phyloP scores from a whole-genome alignment of 495 filamentous ascomycete species.

The Amphirosellinia nigrospora region DNA sequence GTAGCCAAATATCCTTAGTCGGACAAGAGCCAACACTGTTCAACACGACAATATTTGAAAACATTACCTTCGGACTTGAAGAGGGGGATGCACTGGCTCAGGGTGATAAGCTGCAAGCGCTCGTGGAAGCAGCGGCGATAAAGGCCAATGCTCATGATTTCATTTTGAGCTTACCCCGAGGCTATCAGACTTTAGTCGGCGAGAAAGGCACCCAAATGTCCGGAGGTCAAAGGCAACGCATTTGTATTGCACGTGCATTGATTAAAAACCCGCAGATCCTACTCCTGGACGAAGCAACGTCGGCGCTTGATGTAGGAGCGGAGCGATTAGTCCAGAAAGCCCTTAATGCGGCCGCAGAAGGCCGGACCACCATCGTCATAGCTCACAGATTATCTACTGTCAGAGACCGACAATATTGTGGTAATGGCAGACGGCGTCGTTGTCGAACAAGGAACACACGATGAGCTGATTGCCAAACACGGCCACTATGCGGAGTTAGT shows the following conservation, averaged over 20 bases:
- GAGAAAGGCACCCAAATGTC: slow-evolving; percentile 57
- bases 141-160: slow-evolving; percentile 43
- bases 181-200: slow-evolving; percentile 63
- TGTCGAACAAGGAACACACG: slow-evolving; percentile 72
- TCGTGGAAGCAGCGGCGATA: background rate
- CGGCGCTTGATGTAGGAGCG: slow-evolving; percentile 73
- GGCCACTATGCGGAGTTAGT: slow-evolving; percentile 62
- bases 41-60: slow-evolving; percentile 61
- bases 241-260: slow-evolving; percentile 73
- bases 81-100: background rate
- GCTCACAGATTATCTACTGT: slow-evolving; percentile 72
- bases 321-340: slow-evolving; percentile 70
- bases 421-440: slow-evolving; percentile 66
- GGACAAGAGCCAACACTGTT: slow-evolving; percentile 68
- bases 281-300: slow-evolving; percentile 83
- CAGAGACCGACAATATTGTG: slow-evolving; percentile 72
- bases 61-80: slow-evolving; percentile 36
- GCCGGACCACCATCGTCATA: slow-evolving; percentile 1
- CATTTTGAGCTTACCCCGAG: slow-evolving; percentile 49
- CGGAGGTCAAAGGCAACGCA: slow-evolving; percentile 67
- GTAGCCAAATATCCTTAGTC: slow-evolving; percentile 59
- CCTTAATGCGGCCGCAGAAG: background rate
- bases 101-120: background rate
- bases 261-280: slow-evolving; percentile 78
- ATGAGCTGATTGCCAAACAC: slow-evolving; percentile 61